Conservation (phyloP, 2,329 filamentous ascomycete genomes). For the Phoma sp. region DNA sequence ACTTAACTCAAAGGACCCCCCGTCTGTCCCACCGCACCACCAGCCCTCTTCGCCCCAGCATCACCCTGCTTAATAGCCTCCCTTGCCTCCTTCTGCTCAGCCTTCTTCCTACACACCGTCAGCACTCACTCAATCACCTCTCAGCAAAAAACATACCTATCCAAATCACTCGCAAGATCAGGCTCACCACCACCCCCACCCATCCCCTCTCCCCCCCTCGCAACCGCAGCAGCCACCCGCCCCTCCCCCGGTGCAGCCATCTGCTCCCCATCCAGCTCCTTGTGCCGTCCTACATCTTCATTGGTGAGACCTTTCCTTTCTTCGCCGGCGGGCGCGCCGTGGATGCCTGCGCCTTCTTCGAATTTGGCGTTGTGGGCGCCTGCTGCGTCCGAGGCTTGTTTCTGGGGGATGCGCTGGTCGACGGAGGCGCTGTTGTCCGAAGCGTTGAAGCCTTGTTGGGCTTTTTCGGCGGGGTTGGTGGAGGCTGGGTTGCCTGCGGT, state of each 20-base stretch:
- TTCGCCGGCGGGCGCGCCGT: slow-evolving; percentile 54
- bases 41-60: slow-evolving; percentile 47
- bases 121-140: slow-evolving; percentile 15
- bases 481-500: slow-evolving; percentile 56
- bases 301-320: slow-evolving; percentile 50
- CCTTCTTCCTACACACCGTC: slow-evolving; percentile 53
- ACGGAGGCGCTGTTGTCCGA: slow-evolving; percentile 33
- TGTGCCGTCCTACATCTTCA: slow-evolving; percentile 52
- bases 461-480: slow-evolving; percentile 51
- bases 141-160: slow-evolving; percentile 46
- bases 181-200: slow-evolving; percentile 48
- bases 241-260: slow-evolving; percentile 59
- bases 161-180: slow-evolving; percentile 55
- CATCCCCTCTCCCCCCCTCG: slow-evolving; percentile 34
- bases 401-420: slow-evolving; percentile 50
- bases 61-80: slow-evolving; percentile 52
- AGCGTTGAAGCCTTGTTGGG: slow-evolving; percentile 45
- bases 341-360: slow-evolving; percentile 47
- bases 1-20: slow-evolving; percentile 38
- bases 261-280: slow-evolving; percentile 58
- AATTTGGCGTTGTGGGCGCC: slow-evolving; percentile 48
- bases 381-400: slow-evolving; percentile 47
- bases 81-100: slow-evolving; percentile 54
- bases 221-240: slow-evolving; percentile 53
- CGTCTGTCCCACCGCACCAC: slow-evolving; percentile 54